Conservation (phyloP, 169 alveolate genomes). For the Cryptosporidium felis region DNA sequence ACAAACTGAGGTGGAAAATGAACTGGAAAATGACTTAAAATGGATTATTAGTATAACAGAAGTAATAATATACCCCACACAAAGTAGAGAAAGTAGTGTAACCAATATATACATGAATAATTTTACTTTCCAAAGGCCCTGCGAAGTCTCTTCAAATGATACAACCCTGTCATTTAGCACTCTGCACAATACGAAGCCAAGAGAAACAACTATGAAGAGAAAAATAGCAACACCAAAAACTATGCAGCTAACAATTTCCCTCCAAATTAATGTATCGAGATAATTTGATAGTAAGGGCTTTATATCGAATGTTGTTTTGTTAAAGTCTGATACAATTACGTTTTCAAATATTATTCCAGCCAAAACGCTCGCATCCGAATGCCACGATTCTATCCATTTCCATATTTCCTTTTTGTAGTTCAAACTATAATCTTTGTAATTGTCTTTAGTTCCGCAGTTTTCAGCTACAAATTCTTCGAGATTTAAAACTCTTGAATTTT, state of each 20-base stretch:
- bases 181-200: constrained; percentile 59
- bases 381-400: constrained; percentile 54
- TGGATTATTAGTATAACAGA: constrained; percentile 2
- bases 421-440: background rate
- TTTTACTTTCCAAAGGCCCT: constrained; percentile 56
- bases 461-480: constrained; percentile 10
- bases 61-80: background rate
- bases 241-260: constrained; percentile 37
- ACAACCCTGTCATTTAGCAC: constrained; percentile 40
- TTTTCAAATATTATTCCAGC: constrained; percentile 69
- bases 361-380: constrained; percentile 25
- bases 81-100: background rate
- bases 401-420: constrained; percentile 17
- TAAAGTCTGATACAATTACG: constrained; percentile 14
- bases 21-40: background rate
- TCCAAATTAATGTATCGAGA: constrained; percentile 43
- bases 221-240: constrained; percentile 39
- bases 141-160: constrained; percentile 55
- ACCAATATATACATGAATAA: background rate
- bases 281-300: constrained; percentile 29
- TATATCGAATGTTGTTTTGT: background rate
- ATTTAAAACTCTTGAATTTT: background rate
- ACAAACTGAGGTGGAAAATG: constrained; percentile 48
- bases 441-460: background rate
- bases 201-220: constrained; percentile 14